Conservation (phyloP, 139 green algal genomes). For the Chlorella sp. region DNA sequence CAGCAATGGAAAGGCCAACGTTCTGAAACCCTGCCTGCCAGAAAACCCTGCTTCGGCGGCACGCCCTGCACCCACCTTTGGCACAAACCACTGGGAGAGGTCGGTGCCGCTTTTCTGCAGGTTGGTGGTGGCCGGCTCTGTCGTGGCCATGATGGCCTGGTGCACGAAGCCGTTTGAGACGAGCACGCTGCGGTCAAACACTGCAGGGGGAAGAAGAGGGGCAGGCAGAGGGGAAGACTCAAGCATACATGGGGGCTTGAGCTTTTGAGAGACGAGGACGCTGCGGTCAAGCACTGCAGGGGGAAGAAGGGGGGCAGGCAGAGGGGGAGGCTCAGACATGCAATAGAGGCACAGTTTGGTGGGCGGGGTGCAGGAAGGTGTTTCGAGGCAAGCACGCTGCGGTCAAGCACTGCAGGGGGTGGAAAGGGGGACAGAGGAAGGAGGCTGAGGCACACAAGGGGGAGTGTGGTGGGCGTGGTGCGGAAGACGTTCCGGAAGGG, state of each 20-base stretch:
- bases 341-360: too few relatives aligned
- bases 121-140: slow-evolving; percentile 24
- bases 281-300: slow-evolving; percentile 73
- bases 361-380: too few relatives aligned
- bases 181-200: slow-evolving; percentile 74
- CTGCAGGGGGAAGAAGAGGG: slow-evolving; percentile 22
- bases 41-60: background rate
- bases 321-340: too few relatives aligned
- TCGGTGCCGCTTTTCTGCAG: slow-evolving; percentile 58
- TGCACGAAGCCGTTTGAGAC: slow-evolving; percentile 66
- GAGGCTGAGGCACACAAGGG: too few relatives aligned
- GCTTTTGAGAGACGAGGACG: slow-evolving; percentile 58
- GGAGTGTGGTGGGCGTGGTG: too few relatives aligned
- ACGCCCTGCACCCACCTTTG: slow-evolving; percentile 21
- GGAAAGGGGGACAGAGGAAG: background rate
- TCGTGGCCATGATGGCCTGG: slow-evolving; percentile 54
- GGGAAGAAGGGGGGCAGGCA: background rate
- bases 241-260: too few relatives aligned
- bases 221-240: background rate
- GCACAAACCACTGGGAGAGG: slow-evolving; percentile 69
- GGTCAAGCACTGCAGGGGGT: slow-evolving; percentile 68
- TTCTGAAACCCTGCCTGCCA: too few relatives aligned
- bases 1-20: too few relatives aligned
- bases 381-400: slow-evolving; percentile 61
- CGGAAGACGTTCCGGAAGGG: too few relatives aligned